Percentiles rank a stretch among this genome's conserved stretches.
Evolutionary conservation across 2,329 filamentous ascomycete genomes (phyloP).

Genomic region (Aspergillus versicolor): DNA sequence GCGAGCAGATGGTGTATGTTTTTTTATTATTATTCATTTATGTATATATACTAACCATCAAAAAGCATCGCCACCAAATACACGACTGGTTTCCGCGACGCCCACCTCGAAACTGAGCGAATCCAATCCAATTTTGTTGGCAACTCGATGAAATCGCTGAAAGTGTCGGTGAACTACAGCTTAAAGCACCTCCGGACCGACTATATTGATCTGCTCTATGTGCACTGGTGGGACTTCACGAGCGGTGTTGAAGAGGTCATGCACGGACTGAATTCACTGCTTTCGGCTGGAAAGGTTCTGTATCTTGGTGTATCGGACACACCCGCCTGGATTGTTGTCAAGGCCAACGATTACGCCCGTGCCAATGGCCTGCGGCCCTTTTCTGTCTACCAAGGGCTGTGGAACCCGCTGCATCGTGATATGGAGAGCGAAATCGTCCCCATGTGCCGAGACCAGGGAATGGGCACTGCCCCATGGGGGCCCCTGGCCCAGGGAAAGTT

Average conservation of each 20-base stretch:
- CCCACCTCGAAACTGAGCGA: constrained; percentile 36
- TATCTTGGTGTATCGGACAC: constrained; percentile 44
- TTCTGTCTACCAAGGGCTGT: constrained; percentile 40
- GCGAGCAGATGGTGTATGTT: constrained; percentile 28
- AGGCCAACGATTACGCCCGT: constrained; percentile 41
- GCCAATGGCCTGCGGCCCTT: constrained; percentile 42
- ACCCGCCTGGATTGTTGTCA: constrained; percentile 41
- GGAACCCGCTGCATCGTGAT: constrained; percentile 39
- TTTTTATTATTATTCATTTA: too few species aligned
- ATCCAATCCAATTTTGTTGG: constrained; percentile 29
- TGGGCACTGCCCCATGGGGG: background rate
- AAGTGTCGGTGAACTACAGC: constrained; percentile 44
- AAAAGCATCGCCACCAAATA: constrained; percentile 63
- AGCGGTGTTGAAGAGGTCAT: constrained; percentile 39
- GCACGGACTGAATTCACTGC: constrained; percentile 38
- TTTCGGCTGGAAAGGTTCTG: constrained; percentile 42
- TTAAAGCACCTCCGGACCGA: constrained; percentile 51
- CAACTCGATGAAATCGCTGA: constrained; percentile 45
- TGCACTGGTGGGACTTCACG: constrained; percentile 55
- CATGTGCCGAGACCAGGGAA: constrained; percentile 39
- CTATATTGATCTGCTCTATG: constrained; percentile 56
- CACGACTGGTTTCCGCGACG: constrained; percentile 54
- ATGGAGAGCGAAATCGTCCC: constrained; percentile 40
- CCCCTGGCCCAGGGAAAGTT: background rate
- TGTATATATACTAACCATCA: too few species aligned